Evolutionary conservation across 1,284 basidiomycete species (phyloP).

Genomic region (Trichosporon sp.): DNA sequence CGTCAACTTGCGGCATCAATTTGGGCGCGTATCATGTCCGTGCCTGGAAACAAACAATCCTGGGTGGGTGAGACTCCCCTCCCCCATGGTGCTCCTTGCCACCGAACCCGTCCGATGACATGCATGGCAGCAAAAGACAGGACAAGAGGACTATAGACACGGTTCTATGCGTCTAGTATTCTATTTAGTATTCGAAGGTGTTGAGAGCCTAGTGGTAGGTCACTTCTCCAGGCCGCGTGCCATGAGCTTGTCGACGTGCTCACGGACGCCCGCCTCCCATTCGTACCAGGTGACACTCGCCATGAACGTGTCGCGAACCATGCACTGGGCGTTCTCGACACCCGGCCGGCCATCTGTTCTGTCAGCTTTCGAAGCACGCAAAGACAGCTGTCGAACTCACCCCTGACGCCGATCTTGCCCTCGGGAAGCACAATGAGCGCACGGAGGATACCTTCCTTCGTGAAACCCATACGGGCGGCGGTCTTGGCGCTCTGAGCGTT

Average conservation of each 20-base stretch:
- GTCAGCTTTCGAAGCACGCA: slow-evolving; percentile 12
- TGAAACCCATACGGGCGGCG: slow-evolving; percentile 45
- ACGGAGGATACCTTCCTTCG: slow-evolving; percentile 42
- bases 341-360: slow-evolving; percentile 38
- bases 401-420: slow-evolving; percentile 40
- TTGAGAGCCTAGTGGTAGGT: not conserved
- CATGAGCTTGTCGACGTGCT: slow-evolving; percentile 43
- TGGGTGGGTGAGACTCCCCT: not conserved
- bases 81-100: not conserved
- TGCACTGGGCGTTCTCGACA: slow-evolving; percentile 34
- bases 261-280: slow-evolving; percentile 44
- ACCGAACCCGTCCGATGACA: not conserved
- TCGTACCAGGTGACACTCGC: slow-evolving; percentile 48
- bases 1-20: slow-evolving; percentile 18
- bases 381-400: slow-evolving; percentile 34
- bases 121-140: not conserved
- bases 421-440: slow-evolving; percentile 39
- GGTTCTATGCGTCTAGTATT: slow-evolving; percentile 1
- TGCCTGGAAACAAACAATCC: slow-evolving; percentile 12
- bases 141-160: not conserved
- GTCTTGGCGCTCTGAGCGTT: slow-evolving; percentile 40
- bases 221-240: slow-evolving; percentile 20
- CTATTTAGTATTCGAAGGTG: not conserved
- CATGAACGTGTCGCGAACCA: slow-evolving; percentile 45
- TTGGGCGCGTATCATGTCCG: not conserved